Base-by-base conservation (phyloP, 352 stramenopile species). In the Saprolegnia diclina region DNA sequence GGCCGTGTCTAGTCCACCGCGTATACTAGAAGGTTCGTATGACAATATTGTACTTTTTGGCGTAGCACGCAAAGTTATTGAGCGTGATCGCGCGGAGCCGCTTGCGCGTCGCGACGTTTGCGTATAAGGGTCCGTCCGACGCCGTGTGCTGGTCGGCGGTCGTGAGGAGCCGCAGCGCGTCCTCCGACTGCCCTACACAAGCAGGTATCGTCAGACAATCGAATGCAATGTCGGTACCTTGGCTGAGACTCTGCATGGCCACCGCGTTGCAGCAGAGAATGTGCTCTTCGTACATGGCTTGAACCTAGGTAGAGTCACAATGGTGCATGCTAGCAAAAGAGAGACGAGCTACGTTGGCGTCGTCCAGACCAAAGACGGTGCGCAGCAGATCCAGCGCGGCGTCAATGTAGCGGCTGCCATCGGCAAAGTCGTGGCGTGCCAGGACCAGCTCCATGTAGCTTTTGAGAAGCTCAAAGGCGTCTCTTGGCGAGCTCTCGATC, bases 41-140 rank as follows among this genome's bases (percentile, higher is more conserved):
- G 21, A 24, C 21, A 45, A 62, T 40, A 18, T 22, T 19, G 37
- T 40, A 62, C 48, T 83, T 73, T 45, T 82, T 83, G 54, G 80
- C 66, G 66, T 79, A 84, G 52, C 82, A 90, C 13, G 82, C 79
- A 21, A 90, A 74, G 70, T 90, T 90, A 65, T 90, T 90, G 71
- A 90, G 76, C 13, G 74, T 80, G 38, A 87, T 67, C 18, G 85
- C 72, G 10, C 79, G 79, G 7, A 90, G 74, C 11, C 67, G 71
- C 5, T 62, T 62, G n/a, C 54, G 54, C 29, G 29, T 35, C 29
- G 29, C 29, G 29, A 5, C 29, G 29, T 35, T 35, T 5, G 29
- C 2, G 29, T 35, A 35, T 5, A 35, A 35, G 16, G 37, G 26
- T 5, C 16, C 32, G 54, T 62, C 54, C 22, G 37, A 9, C 13